Evolutionary conservation across 129 eudicot species (phyloP).

Genomic region (Saussurea involucrata): DNA sequence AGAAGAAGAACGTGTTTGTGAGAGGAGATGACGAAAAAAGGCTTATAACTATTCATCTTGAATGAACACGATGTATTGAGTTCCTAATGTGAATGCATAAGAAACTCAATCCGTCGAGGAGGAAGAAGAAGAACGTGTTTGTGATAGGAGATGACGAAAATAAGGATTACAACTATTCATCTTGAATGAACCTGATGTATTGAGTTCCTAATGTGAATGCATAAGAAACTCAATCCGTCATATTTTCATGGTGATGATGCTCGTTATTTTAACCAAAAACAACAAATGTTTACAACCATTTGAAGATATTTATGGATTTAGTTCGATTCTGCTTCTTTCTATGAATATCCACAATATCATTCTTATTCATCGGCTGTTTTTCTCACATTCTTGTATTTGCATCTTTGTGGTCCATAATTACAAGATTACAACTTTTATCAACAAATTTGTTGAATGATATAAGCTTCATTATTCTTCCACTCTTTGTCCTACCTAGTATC

Average conservation of each 20-base stretch:
- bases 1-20: constrained; percentile 48
- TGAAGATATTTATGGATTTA: background rate
- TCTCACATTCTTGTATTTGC: background rate
- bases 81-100: background rate
- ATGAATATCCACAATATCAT: background rate
- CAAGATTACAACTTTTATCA: background rate
- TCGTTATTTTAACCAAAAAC: background rate
- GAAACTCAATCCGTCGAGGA: background rate
- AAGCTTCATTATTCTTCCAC: background rate
- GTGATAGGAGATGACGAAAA: constrained; percentile 83
- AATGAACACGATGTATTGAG: background rate
- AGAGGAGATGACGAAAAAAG: constrained; percentile 79
- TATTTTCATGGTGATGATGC: background rate
- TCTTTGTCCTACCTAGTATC: background rate
- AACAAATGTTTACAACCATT: background rate
- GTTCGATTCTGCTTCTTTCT: background rate
- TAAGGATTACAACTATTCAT: constrained; percentile 29
- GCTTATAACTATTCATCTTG: constrained; percentile 18
- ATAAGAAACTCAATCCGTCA: background rate
- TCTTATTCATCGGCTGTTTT: background rate
- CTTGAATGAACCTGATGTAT: too few species aligned
- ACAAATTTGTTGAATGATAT: background rate
- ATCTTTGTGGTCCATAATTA: background rate
- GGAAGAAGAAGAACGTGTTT: constrained; percentile 37
- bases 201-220: too few species aligned